These are phyloP conservation scores for Manihot esculenta DNA, from an alignment of 441 rosid species.

Conservation along the genomic window DNA sequence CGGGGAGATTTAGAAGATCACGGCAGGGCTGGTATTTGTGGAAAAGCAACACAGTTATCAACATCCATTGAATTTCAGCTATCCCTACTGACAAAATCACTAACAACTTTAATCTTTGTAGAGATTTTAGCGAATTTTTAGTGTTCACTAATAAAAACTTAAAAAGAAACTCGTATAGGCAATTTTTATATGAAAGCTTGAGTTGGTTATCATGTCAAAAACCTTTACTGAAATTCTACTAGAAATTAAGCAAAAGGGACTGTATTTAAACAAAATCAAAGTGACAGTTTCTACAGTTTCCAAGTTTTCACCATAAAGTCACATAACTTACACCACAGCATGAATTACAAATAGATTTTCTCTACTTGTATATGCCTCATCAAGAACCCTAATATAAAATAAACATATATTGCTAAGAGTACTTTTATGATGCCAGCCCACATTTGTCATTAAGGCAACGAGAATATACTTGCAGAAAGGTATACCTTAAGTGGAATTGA, in stretches of 20 bases:
- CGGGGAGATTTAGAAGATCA: conserved; percentile 54
- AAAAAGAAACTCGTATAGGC: not conserved
- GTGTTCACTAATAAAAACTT: not conserved
- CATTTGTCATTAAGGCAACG: no score
- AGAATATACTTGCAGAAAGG: no score
- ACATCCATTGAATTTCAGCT: conserved; percentile 54
- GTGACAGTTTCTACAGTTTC: no score
- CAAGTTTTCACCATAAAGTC: no score
- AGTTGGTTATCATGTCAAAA: not conserved
- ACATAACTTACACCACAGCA: no score
- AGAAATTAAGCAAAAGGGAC: not conserved
- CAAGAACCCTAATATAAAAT: not conserved
- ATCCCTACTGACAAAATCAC: conserved; percentile 44
- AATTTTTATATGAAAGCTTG: not conserved
- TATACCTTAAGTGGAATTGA: not conserved
- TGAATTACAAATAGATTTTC: no score
- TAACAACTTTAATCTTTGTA: not conserved
- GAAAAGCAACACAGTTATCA: conserved; percentile 39
- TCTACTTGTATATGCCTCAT: not conserved
- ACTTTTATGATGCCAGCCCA: no score
- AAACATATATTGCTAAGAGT: no score
- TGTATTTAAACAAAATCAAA: not conserved
- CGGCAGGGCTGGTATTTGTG: conserved; percentile 65
- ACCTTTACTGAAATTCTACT: not conserved
- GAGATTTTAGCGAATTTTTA: not conserved